Base-by-base conservation (phyloP, 768 basidiomycete species). In the Russula dissimulans region DNA sequence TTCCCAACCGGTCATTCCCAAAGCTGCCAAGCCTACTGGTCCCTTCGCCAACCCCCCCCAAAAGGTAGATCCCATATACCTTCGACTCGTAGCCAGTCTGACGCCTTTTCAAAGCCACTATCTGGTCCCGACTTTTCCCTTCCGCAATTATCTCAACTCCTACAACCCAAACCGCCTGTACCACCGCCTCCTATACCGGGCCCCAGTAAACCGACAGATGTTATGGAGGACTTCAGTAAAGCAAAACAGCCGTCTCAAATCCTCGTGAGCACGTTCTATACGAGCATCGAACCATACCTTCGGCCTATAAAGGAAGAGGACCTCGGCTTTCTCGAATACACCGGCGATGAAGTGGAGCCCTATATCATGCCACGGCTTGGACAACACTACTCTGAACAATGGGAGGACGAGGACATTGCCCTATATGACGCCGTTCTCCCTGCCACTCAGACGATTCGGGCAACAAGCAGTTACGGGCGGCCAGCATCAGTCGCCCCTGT, bases 251-350 rank as follows among this genome's bases (percentile, higher is more conserved):
- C 91, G 0, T 66, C 80, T n/a, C 89, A 90, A 69, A 79, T 79
- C 10, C 78, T 76, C 18, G 80, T 87, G 32, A 80, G 75, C 34
- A 92, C 91, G 1, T 98, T 97, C 70, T 93, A 93, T 72, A 77
- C 86, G 29, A 87, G 85, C 67, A 83, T 95, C 48, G 95, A 97
- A 68, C 88, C 90, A 11, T 99, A 89, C 78, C 77, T 95, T 68
- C 85, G 94, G 53, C 82, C 83, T 26, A 84, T 97, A 46, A 87
- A 87, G 63, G 97, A 98, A 73, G 97, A 98, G 72, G 97, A 99
- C 69, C 75, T 98, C 32, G 95, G 95, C 3, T 95, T 93, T 72
- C 78, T 99, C 54, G 89, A 91, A 61, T 89, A 89, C 67, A 86
- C 86, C 11, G 89, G 82, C n/a, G 94, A 97, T 67, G 94, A 97